Evolutionary conservation across 2,329 filamentous ascomycete genomes (phyloP).

Genomic region (Sphaceloma murrayae): DNA sequence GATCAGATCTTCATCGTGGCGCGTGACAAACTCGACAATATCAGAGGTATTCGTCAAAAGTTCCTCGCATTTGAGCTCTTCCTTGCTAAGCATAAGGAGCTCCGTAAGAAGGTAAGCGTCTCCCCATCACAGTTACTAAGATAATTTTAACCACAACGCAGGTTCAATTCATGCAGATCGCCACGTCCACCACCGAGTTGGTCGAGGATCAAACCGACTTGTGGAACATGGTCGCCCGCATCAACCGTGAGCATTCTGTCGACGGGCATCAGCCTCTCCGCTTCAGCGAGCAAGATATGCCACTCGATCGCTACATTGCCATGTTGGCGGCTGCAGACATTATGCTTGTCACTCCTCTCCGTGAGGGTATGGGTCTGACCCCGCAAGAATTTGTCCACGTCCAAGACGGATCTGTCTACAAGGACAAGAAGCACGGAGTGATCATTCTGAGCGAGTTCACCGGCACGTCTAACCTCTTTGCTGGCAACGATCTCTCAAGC

Average conservation of each 20-base stretch:
- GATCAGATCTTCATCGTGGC: conserved; percentile 87
- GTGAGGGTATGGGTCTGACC: conserved; percentile 95
- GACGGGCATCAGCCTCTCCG: conserved; percentile 86
- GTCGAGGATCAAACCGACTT: conserved; percentile 78
- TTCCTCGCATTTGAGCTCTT: conserved; percentile 86
- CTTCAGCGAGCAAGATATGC: conserved; percentile 90
- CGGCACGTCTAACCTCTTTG: conserved; percentile 78
- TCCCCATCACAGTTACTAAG: not conserved
- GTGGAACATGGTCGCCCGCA: conserved; percentile 86
- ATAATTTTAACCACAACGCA: conserved; percentile 28
- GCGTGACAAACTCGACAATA: conserved; percentile 85
- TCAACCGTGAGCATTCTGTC: conserved; percentile 85
- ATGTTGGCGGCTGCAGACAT: conserved; percentile 82
- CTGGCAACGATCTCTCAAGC: conserved; percentile 68
- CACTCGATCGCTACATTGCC: conserved; percentile 86
- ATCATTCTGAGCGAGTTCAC: conserved; percentile 93
- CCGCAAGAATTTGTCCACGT: conserved; percentile 91
- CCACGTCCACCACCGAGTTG: conserved; percentile 81
- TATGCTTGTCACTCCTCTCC: conserved; percentile 87
- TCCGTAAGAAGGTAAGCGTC: conserved; percentile 56
- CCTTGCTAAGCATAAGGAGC: conserved; percentile 85
- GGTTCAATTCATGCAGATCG: conserved; percentile 87
- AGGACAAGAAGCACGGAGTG: conserved; percentile 76
- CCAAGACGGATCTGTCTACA: conserved; percentile 66
- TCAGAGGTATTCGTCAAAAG: conserved; percentile 89